Evolutionary conservation across 768 basidiomycete genomes (phyloP), one percentile per base, ranked within the genome.

Genomic region (Daedaleopsis nitida): DNA sequence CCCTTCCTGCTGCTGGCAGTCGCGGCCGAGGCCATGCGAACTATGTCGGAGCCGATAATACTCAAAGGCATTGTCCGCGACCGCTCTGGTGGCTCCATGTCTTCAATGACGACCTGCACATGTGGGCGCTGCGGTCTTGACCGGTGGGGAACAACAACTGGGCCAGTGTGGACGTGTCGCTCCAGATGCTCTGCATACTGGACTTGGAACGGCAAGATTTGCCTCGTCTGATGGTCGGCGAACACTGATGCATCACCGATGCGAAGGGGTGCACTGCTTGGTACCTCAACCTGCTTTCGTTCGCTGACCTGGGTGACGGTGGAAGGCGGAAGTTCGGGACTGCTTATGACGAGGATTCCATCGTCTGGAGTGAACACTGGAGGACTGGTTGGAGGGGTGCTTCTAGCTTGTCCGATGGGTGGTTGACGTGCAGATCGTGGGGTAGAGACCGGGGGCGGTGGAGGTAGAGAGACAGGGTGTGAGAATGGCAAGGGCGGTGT

Each of bases 1-100:
- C 38, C 43, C 23, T 42, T 63, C 27, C 37, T 57, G 7, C 55
- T 48, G 16, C 45, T 55, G 8, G 35, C 32, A 3, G 27, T 43
- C n/a, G 64, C 54, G 3, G 57, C 54, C 12, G 66, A 58, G n/a
- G 62, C 42, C 10, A 52, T 52, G 42, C 67, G 66, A 12, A 75
- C 60, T 59, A 75, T 73, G 58, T 75, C 74, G 6, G 74, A 74
- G 2, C 72, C 71, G 12, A 72, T 62, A 45, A 69, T 50, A 34
- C 62, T 59, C 23, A 66, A 65, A 5, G 47, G 38, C 34, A 52
- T 52, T n/a, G 47, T 57, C n/a, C 23, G 19, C 8, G 42, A 47
- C 1, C 37, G 37, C 27, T 63, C 60, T 13, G 52, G 49, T 1
- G 35, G 13, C 8, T 39, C 62, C 13, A 32, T 24, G 21, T 62